Conservation (phyloP, 768 basidiomycete species). For the Hypholoma sublateritium region DNA sequence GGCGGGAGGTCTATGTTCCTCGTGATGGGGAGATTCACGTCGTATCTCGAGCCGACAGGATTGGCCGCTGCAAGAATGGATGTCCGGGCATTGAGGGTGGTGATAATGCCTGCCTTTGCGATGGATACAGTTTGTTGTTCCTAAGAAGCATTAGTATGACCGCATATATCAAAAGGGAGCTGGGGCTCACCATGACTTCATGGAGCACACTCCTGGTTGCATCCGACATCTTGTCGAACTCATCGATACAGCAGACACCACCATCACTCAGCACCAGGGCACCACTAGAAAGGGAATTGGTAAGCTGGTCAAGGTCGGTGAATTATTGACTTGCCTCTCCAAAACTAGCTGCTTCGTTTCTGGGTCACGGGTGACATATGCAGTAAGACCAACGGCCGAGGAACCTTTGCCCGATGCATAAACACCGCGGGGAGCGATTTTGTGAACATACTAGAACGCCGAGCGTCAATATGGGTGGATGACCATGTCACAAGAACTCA, state of each 20-base stretch:
- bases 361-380: constrained; percentile 97
- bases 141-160: constrained; percentile 35
- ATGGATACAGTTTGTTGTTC: constrained; percentile 99
- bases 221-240: constrained; percentile 99
- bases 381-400: constrained; percentile 97
- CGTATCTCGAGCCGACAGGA: constrained; percentile 94
- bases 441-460: constrained; percentile 85
- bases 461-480: constrained; percentile 1
- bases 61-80: constrained; percentile 98
- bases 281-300: constrained; percentile 51
- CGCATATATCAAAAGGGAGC: background rate
- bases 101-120: constrained; percentile 98
- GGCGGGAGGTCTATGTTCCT: constrained; percentile 97
- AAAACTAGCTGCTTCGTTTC: constrained; percentile 98
- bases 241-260: constrained; percentile 97
- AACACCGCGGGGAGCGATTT: constrained; percentile 96
- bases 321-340: constrained; percentile 64
- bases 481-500: constrained; percentile 27
- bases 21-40: constrained; percentile 88
- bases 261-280: constrained; percentile 94
- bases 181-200: constrained; percentile 84
- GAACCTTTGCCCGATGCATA: constrained; percentile 98
- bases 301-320: background rate
- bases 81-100: constrained; percentile 96
- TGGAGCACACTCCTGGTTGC: constrained; percentile 96